phyloP scores from a whole-genome alignment of 305 asterid species.

The Fraxinus floribunda region DNA sequence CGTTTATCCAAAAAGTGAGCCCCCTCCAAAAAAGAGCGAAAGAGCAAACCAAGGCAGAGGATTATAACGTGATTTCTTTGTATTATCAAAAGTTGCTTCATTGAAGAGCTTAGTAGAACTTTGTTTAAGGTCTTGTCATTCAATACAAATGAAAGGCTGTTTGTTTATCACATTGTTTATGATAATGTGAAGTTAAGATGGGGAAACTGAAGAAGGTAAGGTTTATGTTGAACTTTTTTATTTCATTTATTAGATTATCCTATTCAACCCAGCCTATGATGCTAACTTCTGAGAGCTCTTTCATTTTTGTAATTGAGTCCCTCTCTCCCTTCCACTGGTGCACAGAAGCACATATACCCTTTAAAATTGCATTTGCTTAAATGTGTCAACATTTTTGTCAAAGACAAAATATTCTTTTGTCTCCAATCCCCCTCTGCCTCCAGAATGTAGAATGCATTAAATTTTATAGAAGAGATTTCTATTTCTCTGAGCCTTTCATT shows the following conservation, averaged over 20 bases:
- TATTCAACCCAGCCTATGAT: not conserved
- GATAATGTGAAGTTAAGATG: not conserved
- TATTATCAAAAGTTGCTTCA: not conserved
- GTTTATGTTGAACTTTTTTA: not conserved
- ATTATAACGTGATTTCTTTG: not conserved
- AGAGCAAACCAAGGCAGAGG: not conserved
- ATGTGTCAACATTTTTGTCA: not conserved
- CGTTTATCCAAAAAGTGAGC: not conserved
- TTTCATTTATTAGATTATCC: not conserved
- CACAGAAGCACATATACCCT: not conserved
- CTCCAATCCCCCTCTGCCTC: not conserved
- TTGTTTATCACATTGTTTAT: not conserved
- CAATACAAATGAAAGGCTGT: not conserved
- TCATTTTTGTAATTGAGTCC: not conserved
- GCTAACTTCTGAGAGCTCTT: not conserved
- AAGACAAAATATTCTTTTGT: not conserved
- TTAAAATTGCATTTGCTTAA: not conserved
- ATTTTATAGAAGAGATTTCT: not conserved
- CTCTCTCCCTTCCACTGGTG: not conserved
- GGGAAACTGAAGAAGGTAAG: not conserved
- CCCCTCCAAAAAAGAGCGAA: not conserved
- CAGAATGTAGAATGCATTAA: not conserved
- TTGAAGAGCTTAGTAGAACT: not conserved
- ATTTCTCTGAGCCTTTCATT: conserved; percentile 4
- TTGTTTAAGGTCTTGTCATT: not conserved